Evolutionary conservation across 805 yeast species (phyloP).

Genomic region (Candida sphagnicola): DNA sequence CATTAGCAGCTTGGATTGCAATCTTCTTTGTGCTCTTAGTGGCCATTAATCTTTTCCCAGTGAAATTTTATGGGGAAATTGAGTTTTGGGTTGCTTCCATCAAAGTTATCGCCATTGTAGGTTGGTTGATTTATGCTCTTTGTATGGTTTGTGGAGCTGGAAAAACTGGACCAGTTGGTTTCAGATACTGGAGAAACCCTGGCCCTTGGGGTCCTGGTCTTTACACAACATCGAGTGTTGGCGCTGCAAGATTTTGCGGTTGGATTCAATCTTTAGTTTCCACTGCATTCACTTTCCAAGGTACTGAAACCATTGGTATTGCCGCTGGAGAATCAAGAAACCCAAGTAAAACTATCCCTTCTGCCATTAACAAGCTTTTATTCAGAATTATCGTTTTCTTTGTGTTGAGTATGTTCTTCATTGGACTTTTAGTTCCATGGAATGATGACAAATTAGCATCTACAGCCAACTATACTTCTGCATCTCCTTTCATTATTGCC

Average conservation of each 20-base stretch:
- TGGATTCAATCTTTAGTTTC: slow-evolving; percentile 66
- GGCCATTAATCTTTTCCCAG: slow-evolving; percentile 59
- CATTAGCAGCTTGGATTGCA: slow-evolving; percentile 68
- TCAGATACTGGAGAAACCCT: slow-evolving; percentile 78
- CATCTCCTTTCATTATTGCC: slow-evolving; percentile 74
- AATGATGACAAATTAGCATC: slow-evolving; percentile 49
- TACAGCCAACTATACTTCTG: slow-evolving; percentile 32
- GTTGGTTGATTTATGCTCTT: slow-evolving; percentile 64
- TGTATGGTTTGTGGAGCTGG: slow-evolving; percentile 79
- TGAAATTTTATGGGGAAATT: slow-evolving; percentile 65
- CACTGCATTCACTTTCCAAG: slow-evolving; percentile 80
- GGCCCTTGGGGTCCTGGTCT: slow-evolving; percentile 73
- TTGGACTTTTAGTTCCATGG: slow-evolving; percentile 68
- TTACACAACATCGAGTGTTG: slow-evolving; percentile 35
- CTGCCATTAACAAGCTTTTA: slow-evolving; percentile 66
- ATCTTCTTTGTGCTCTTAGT: slow-evolving; percentile 60
- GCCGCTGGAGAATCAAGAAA: slow-evolving; percentile 71
- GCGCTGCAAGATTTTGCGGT: slow-evolving; percentile 61
- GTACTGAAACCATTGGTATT: slow-evolving; percentile 73
- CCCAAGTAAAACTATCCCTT: slow-evolving; percentile 68
- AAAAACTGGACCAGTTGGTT: slow-evolving; percentile 64
- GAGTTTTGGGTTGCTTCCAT: slow-evolving; percentile 72
- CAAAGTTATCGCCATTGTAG: slow-evolving; percentile 65
- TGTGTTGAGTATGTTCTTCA: slow-evolving; percentile 60
- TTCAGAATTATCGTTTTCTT: slow-evolving; percentile 64